Percentiles rank a stretch among this genome's conserved stretches.
Evolutionary conservation across 306 rosid genomes (phyloP).

Genomic region (Astragalus membranaceus): DNA sequence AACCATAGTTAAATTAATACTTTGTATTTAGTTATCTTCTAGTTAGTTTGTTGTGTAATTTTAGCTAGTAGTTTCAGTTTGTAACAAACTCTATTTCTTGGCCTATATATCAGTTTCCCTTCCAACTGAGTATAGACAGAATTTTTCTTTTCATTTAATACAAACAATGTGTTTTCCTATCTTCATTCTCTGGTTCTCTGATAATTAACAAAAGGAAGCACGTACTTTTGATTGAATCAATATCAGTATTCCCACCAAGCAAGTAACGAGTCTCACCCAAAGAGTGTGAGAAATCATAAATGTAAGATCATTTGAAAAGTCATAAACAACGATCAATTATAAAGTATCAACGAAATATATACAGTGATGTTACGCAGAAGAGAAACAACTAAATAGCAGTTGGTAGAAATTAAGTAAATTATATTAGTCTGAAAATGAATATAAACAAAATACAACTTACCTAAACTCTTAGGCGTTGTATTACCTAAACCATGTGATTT

Average conservation of each 20-base stretch:
- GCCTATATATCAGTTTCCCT: no score
- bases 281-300: background rate
- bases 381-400: constrained; percentile 20
- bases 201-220: no score
- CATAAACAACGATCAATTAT: background rate
- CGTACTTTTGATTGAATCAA: background rate
- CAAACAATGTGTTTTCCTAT: no score
- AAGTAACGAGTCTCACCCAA: background rate
- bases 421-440: background rate
- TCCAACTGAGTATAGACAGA: no score
- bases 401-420: constrained; percentile 1
- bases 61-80: no score
- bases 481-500: constrained; percentile 24
- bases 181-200: no score
- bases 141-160: no score
- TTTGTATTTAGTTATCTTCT: no score
- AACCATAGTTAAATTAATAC: no score
- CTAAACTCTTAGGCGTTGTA: background rate
- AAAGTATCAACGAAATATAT: background rate
- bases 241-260: background rate
- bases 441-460: background rate
- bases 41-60: no score
- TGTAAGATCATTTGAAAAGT: background rate
- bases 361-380: background rate
- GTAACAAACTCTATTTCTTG: no score